These are phyloP conservation scores for Fusarium annulatum DNA, from an alignment of 2,329 filamentous ascomycete genomes.

Conservation along the genomic window DNA sequence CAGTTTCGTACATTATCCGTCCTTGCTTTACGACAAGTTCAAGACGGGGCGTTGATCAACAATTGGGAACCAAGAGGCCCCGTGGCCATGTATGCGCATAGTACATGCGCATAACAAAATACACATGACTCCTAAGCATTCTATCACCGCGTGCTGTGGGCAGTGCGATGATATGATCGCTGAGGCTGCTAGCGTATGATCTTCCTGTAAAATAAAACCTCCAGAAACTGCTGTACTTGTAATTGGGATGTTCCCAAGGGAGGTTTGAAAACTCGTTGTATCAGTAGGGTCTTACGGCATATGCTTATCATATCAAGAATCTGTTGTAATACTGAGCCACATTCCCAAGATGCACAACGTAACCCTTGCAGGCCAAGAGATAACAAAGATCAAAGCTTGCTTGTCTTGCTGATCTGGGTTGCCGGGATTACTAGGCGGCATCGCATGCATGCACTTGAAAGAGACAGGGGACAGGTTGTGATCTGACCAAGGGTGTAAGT, in stretches of 20 bases:
- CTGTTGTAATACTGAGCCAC: neutral
- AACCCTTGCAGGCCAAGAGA: slow-evolving; percentile 9
- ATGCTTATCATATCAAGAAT: neutral
- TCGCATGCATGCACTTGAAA: neutral
- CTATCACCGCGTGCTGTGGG: no score
- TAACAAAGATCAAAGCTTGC: neutral
- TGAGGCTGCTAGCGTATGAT: neutral
- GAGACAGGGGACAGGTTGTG: neutral
- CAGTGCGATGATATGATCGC: neutral
- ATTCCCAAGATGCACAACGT: neutral
- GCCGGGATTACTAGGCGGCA: neutral
- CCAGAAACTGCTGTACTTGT: neutral
- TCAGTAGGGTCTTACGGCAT: neutral
- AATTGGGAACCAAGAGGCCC: neutral
- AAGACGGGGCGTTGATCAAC: neutral
- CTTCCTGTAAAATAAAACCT: neutral
- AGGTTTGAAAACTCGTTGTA: neutral
- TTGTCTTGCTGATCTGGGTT: neutral
- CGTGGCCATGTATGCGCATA: neutral
- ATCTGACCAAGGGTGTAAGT: slow-evolving; percentile 2
- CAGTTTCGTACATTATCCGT: neutral
- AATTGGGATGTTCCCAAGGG: neutral
- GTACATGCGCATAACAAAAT: neutral
- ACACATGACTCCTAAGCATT: neutral
- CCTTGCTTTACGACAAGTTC: neutral